Evolutionary conservation across 2,329 filamentous ascomycete genomes (phyloP).

Genomic region (Graphium sp.): DNA sequence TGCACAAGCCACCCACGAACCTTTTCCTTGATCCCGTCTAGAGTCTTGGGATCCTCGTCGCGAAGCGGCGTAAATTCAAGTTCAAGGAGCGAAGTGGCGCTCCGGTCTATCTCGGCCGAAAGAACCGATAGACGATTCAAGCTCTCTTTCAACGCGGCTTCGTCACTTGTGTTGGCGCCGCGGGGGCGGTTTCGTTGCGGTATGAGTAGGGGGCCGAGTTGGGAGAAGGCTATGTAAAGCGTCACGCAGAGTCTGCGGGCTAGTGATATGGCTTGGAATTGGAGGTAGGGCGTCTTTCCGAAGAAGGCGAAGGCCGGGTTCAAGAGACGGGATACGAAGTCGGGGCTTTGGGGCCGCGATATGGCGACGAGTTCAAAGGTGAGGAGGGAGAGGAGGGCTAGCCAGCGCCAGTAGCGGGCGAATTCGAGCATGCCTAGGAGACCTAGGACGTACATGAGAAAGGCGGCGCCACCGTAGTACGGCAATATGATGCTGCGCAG

Average conservation of each 20-base stretch:
- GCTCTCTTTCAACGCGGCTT: constrained; percentile 39
- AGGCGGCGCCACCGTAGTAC: constrained; percentile 42
- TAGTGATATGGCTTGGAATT: constrained; percentile 69
- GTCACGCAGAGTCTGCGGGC: constrained; percentile 63
- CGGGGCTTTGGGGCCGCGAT: constrained; percentile 34
- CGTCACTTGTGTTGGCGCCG: constrained; percentile 16
- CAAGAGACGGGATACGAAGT: constrained; percentile 20
- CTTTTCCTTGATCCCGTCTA: constrained; percentile 18
- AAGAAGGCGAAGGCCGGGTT: constrained; percentile 25
- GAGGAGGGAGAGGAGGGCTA: constrained; percentile 33
- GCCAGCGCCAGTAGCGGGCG: constrained; percentile 50
- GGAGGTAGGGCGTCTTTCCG: constrained; percentile 48
- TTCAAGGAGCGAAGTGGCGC: constrained; percentile 52
- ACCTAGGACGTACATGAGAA: constrained; percentile 42
- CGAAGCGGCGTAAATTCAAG: constrained; percentile 70
- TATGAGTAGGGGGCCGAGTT: constrained; percentile 54
- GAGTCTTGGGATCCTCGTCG: constrained; percentile 48
- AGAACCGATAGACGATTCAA: constrained; percentile 50
- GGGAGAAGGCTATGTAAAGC: constrained; percentile 66
- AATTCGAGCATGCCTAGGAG: constrained; percentile 51
- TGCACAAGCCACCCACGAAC: constrained; percentile 79
- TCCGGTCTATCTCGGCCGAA: constrained; percentile 44
- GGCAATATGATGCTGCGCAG: constrained; percentile 37
- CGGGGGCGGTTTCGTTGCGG: constrained; percentile 9
- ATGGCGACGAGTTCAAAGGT: constrained; percentile 39